phyloP scores from a whole-genome alignment of 177 flowering plant species.

The Vitis hybrid region DNA sequence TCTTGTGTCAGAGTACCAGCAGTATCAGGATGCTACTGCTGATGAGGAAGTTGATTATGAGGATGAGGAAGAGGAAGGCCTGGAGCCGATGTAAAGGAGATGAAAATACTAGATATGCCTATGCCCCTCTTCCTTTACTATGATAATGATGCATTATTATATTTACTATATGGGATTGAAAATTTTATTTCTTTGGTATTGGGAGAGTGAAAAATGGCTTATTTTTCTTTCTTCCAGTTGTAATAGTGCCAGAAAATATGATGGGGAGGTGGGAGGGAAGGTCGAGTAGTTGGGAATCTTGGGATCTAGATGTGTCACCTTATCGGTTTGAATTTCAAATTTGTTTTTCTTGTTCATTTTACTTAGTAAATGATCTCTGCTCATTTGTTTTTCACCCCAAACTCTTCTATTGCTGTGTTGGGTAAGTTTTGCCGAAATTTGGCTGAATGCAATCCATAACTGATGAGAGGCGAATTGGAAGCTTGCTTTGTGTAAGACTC shows the following conservation, averaged over 20 bases:
- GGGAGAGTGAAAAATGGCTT: not conserved
- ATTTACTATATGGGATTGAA: not conserved
- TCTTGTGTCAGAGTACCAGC: slow-evolving; percentile 57
- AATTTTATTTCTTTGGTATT: not conserved
- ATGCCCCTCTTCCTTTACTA: not conserved
- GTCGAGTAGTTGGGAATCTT: not conserved
- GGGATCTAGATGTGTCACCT: not conserved
- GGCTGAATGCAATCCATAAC: not conserved
- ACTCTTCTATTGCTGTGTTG: not conserved
- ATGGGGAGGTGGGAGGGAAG: not conserved
- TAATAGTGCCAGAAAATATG: not conserved
- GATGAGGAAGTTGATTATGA: slow-evolving; percentile 50
- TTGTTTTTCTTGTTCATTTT: not conserved
- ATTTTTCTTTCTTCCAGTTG: not conserved
- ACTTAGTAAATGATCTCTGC: not conserved
- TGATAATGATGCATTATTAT: not conserved
- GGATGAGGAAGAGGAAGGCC: slow-evolving; percentile 40
- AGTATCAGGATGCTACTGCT: slow-evolving; percentile 61
- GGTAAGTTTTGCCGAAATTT: not conserved
- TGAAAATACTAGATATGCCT: too few species aligned
- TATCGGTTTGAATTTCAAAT: not conserved
- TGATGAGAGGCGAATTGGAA: too few species aligned
- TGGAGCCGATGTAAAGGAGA: slow-evolving; percentile 5
- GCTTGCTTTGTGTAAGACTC: too few species aligned
- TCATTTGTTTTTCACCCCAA: not conserved